phyloP scores from a whole-genome alignment of 768 basidiomycete genomes.

The Rhodotorula taiwanensis region DNA sequence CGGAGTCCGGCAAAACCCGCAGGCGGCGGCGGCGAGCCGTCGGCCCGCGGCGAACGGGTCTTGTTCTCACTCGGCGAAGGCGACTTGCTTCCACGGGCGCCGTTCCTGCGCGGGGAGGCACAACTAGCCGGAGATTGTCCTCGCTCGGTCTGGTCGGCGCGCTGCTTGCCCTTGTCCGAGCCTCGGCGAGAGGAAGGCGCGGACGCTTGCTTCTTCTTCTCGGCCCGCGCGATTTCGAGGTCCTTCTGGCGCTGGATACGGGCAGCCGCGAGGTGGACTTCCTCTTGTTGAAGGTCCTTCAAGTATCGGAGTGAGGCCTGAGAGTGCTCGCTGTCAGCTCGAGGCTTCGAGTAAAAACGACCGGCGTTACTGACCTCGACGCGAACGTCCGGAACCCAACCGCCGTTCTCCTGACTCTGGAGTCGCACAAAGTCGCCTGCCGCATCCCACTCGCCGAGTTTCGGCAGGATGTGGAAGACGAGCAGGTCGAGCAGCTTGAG shows the following conservation, averaged over 20 bases:
- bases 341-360: no score
- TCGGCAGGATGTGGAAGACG: conserved; percentile 23
- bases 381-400: conserved; percentile 29
- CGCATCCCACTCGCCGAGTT: conserved; percentile 32
- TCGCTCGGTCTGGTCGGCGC: background rate
- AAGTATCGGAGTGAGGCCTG: conserved; percentile 19
- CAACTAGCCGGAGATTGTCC: background rate
- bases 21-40: background rate
- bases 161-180: conserved; percentile 19
- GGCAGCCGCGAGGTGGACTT: background rate
- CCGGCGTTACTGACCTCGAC: conserved; percentile 36
- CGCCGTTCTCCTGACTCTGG: conserved; percentile 31
- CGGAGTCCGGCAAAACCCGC: conserved; percentile 5
- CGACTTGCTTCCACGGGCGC: background rate
- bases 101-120: conserved; percentile 2
- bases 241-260: conserved; percentile 14
- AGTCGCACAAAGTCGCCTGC: conserved; percentile 27
- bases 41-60: background rate
- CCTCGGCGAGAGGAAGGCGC: background rate
- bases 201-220: conserved; percentile 6
- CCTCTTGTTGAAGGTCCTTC: conserved; percentile 2
- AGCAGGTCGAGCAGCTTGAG: conserved; percentile 27
- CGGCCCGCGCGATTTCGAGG: conserved; percentile 10
- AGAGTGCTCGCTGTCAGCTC: no score
- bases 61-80: background rate